These are phyloP conservation scores for Boletus sp. DNA, from an alignment of 768 basidiomycete genomes.

Conservation along the genomic window DNA sequence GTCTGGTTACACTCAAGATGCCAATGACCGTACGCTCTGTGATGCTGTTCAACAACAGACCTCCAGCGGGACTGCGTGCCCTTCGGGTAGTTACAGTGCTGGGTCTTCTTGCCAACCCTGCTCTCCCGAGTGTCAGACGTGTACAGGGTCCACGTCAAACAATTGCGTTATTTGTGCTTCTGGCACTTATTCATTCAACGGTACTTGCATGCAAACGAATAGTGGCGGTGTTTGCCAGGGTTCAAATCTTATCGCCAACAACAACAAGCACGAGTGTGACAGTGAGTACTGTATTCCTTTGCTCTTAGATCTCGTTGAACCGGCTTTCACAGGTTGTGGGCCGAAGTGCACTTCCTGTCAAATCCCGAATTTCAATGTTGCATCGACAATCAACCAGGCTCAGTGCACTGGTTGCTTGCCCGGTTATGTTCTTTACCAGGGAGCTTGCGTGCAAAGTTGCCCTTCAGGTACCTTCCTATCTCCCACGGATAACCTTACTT, in stretches of 20 bases:
- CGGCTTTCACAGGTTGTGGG: constrained; percentile 61
- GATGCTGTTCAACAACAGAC: constrained; percentile 50
- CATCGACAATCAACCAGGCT: constrained; percentile 61
- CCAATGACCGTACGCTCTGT: constrained; percentile 68
- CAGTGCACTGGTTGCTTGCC: constrained; percentile 80
- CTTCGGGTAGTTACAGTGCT: constrained; percentile 62
- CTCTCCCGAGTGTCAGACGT: constrained; percentile 67
- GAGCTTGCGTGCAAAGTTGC: constrained; percentile 67
- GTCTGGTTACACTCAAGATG: constrained; percentile 63
- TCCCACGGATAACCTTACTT: constrained; percentile 70
- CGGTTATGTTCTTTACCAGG: constrained; percentile 69
- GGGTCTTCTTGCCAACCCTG: constrained; percentile 56
- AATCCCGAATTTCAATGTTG: constrained; percentile 68
- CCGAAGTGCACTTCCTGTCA: constrained; percentile 77
- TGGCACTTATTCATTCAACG: constrained; percentile 62
- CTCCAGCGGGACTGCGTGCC: constrained; percentile 55
- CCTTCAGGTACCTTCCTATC: constrained; percentile 72
- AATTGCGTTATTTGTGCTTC: constrained; percentile 69
- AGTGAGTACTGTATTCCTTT: constrained; percentile 40
- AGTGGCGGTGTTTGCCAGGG: constrained; percentile 71
- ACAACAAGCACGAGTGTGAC: constrained; percentile 80
- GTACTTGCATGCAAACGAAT: constrained; percentile 66
- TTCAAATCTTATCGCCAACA: constrained; percentile 72
- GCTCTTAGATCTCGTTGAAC: background rate
- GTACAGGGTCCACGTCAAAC: constrained; percentile 63